Base-by-base conservation (phyloP, 78 protist genomes). In the Dictyostelium citrinum region DNA sequence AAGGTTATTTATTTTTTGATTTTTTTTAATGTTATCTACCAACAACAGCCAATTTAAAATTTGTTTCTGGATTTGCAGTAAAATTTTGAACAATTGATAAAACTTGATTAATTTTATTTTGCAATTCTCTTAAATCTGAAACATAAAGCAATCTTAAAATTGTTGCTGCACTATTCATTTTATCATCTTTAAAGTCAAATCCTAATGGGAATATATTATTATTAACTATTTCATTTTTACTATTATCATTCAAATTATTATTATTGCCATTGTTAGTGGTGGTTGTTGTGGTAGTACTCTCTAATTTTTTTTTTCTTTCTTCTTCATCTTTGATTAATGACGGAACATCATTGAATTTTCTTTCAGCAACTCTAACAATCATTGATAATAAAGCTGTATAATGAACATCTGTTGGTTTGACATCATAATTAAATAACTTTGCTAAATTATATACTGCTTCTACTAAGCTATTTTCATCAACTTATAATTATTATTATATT, bases 31-130 rank as follows among this genome's bases (percentile, higher is more conserved):
- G 2, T 49, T 78, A 88, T 88, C 93, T 88, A 16, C 93, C 93
- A 33, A 88, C 93, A 10, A 78, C 93, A n/a, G 84, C 93, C 5
- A 88, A 35, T 68, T 72, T 67, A 79, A 88, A 88, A 35, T 88
- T 88, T n/a, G 93, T 88, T 46, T 88, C 76, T 33, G 93, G 93
- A 76, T 88, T 83, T 31, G 93, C 93, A 1, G 93, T 61, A 49
- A 37, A 78, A 33, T 31, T 78, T 68, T 88, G 93, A 16, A 88
- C 93, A 9, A 61, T 58, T 27, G 84, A 83, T 35, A 88, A 78
- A 49, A 88, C 85, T 68, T 78, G 75, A 78, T 88, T 88, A n/a
- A 88, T 88, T 76, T 88, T 88, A 33, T 29, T 61, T 67, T 88
- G 93, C 46, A 88, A 14, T 49, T 88, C 93, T 88, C 85, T 88